Evolutionary conservation across 1,139 yeast genomes (phyloP), one percentile per base, ranked within the genome.

Genomic region (Lodderomyces metapsilosis): DNA sequence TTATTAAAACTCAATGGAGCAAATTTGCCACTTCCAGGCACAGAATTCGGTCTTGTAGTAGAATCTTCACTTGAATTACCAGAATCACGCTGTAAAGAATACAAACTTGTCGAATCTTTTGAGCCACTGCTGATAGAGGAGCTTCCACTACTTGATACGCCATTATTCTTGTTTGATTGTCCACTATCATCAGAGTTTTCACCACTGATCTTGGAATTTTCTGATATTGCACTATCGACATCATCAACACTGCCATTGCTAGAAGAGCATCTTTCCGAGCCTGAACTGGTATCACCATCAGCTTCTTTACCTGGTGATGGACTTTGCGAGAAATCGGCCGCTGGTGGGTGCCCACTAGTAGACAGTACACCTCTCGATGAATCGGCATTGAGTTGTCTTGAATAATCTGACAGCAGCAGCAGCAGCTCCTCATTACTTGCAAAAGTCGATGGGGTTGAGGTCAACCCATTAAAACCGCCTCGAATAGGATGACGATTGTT

Each of bases 11-110:
- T 37, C 22, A 30, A 31, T 15, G 35, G 35, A 15, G 35, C 23
- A 18, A 37, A 37, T 20, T 38, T 27, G 11, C 38, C 30, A 13
- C 31, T 32, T 5, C 36, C 34, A 10, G 37, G 30, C 17, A 34
- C 15, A 3, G 41, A 40, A 27, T 38, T 40, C 21, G 46, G 28
- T 30, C 41, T 37, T 30, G 43, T 32, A 16, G 42, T 36, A n/a
- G n/a, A n/a, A 7, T 22, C 10, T 21, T 37, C 18, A 15, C 42
- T 37, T 16, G 39, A 33, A 36, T 40, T 41, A 18, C 39, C 38
- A 1, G 43, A 39, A 11, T 39, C 43, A 20, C 34, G 33, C 23
- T 35, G 32, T 9, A 44, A 34, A 4, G 47, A 44, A 24, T 41
- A 34, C 17, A 30, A 27, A 25, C 43, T 39, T 25, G 34, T 23